Evolutionary conservation across 2,329 filamentous ascomycete species (phyloP), one percentile per base, ranked within the genome.

Genomic region (Neoarthrinium moseri): DNA sequence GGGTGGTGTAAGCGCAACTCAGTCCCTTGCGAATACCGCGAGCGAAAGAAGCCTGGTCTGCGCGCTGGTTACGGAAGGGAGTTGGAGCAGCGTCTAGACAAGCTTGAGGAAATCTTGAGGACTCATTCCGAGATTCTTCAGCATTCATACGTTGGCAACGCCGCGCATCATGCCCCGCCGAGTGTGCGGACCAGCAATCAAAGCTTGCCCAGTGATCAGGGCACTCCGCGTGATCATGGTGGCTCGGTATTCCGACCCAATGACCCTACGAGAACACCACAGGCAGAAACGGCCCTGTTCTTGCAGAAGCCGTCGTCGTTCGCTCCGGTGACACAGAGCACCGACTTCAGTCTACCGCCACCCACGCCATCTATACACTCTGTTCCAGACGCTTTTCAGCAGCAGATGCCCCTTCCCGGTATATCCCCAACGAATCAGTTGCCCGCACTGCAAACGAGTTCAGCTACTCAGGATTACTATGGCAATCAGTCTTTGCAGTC

Each of bases 11-110:
- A 68, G 52, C 79, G 81, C 47, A 86, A 86, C 63, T 74, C 75
- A 24, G 79, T 80, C 23, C 62, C 68, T 15, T 86, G 83, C 67
- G 82, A 86, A 60, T 86, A 86, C 65, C 85, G 83, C 58, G 82
- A 86, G 57, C 74, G 83, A 44, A 85, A 85, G 67, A 84, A 85
- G 57, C 83, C 83, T 7, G 83, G 83, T 0, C 64, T 86, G 11
- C 71, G 81, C 43, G 83, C 83, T 26, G 83, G 83, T 13, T 89
- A 89, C 62, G 86, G 86, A 13, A 79, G 85, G 45, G 86, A 89
- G 64, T 68, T 89, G 22, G 86, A 89, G 63, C 83, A 87, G 56
- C 78, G 86, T 29, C 75, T 89, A 32, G 85, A 89, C 58, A 78
- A 79, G 56, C 72, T 89, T 11, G 85, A 89, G 61, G 78, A 83